Evolutionary conservation across 345 rosid species (phyloP).

Genomic region (Raphanus raphanistrum): DNA sequence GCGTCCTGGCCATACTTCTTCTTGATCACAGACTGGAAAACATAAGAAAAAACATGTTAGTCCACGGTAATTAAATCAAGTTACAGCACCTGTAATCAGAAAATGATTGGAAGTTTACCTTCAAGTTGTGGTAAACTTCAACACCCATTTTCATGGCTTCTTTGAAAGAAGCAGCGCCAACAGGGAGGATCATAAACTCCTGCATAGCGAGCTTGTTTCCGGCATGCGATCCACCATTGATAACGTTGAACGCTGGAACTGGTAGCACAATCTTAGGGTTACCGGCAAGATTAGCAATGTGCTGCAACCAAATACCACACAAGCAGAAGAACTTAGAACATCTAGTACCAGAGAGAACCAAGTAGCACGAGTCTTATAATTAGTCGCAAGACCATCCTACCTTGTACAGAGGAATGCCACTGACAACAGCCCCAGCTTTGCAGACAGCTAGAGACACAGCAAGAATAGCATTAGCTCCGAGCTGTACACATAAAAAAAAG

Average conservation of each 20-base stretch:
- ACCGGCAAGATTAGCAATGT: constrained; percentile 92
- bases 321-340: constrained; percentile 2
- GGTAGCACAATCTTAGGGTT: constrained; percentile 86
- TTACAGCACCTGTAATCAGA: neutral
- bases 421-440: constrained; percentile 82
- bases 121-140: constrained; percentile 89
- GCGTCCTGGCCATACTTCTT: constrained; percentile 96
- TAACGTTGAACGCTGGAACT: constrained; percentile 98
- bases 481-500: constrained; percentile 44
- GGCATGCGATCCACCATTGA: constrained; percentile 99
- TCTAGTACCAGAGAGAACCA: neutral
- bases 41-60: neutral
- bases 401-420: constrained; percentile 79
- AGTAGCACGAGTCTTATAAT: neutral
- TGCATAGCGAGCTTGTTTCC: constrained; percentile 99
- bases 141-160: constrained; percentile 99
- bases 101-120: constrained; percentile 43
- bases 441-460: constrained; percentile 95
- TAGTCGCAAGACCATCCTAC: constrained; percentile 33
- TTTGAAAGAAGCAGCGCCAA: constrained; percentile 82
- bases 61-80: neutral
- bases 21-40: constrained; percentile 40
- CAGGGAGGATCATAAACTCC: constrained; percentile 99
- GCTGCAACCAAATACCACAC: constrained; percentile 27
- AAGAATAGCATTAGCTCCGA: constrained; percentile 97